These are phyloP conservation scores for Drosera spatulata DNA, from an alignment of 179 eudicot genomes.

Conservation along the genomic window DNA sequence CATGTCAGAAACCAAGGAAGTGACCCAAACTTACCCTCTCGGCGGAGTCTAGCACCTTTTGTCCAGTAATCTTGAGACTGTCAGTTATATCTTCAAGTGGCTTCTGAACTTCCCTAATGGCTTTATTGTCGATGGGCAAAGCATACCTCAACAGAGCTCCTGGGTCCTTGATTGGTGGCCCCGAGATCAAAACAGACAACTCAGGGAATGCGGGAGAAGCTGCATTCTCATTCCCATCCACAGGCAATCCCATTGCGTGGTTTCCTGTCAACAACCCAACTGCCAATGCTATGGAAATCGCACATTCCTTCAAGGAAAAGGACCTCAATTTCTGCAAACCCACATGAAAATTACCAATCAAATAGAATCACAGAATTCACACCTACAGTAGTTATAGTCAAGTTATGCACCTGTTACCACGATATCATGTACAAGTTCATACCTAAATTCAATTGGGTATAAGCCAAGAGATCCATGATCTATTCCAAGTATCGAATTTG, in stretches of 20 bases:
- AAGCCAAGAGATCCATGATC: too few species aligned
- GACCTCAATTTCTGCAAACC: constrained; percentile 36
- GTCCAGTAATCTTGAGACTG: constrained; percentile 80
- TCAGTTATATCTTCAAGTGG: constrained; percentile 96
- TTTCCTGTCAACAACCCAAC: constrained; percentile 58
- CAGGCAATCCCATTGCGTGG: constrained; percentile 34
- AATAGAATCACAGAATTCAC: constrained; percentile 2
- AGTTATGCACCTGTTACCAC: too few species aligned
- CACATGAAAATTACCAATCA: neutral
- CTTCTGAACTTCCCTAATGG: constrained; percentile 92
- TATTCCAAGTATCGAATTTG: too few species aligned
- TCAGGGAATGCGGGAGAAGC: constrained; percentile 50
- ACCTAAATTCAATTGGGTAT: too few species aligned
- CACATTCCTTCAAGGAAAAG: constrained; percentile 55
- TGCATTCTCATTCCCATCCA: constrained; percentile 35
- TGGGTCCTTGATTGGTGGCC: constrained; percentile 97
- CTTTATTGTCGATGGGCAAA: constrained; percentile 85
- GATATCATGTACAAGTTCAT: too few species aligned
- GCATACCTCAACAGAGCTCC: constrained; percentile 76
- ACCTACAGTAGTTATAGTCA: too few species aligned
- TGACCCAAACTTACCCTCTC: constrained; percentile 56
- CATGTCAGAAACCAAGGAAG: neutral
- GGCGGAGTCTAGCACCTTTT: constrained; percentile 77
- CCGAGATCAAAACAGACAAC: constrained; percentile 77
- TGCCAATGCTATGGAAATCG: constrained; percentile 73